Conservation (phyloP, 1,139 yeast species). For the Lodderomyces orthopsilosis region DNA sequence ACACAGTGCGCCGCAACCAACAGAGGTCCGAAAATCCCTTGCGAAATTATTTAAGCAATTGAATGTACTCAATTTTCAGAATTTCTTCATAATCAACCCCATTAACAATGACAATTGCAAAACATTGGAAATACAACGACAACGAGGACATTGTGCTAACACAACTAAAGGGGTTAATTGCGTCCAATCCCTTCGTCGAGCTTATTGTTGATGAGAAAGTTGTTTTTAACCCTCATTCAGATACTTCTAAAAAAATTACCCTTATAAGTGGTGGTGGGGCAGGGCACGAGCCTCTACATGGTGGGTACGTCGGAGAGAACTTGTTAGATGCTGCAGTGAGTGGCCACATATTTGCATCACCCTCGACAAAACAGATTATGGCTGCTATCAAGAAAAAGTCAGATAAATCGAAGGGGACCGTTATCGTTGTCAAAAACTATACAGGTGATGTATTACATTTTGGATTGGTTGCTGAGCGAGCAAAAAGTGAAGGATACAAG, state of each 20-base stretch:
- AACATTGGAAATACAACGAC: constrained; percentile 51
- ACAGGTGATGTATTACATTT: constrained; percentile 93
- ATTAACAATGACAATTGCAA: constrained; percentile 20
- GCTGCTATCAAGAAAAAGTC: constrained; percentile 66
- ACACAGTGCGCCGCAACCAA: too few species aligned
- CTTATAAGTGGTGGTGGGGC: constrained; percentile 91
- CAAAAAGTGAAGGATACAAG: constrained; percentile 69
- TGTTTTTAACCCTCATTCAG: constrained; percentile 45
- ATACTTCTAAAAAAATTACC: constrained; percentile 54
- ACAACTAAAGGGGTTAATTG: constrained; percentile 64
- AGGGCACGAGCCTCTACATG: constrained; percentile 94
- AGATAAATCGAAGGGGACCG: constrained; percentile 57
- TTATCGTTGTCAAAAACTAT: constrained; percentile 82
- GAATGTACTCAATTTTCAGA: neutral
- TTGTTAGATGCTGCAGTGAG: constrained; percentile 83
- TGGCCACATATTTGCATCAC: constrained; percentile 88
- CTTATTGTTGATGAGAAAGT: constrained; percentile 68
- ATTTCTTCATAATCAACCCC: too few species aligned
- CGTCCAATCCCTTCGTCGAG: constrained; percentile 63
- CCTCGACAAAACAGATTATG: constrained; percentile 83
- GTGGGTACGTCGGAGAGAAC: constrained; percentile 85
- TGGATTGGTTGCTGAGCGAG: constrained; percentile 86
- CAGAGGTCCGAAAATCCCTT: too few species aligned
- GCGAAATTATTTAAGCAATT: too few species aligned
- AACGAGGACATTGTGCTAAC: constrained; percentile 60